Base-by-base conservation (phyloP, 192 early-diverging fungal genomes). In the Geosiphon pyriformis region DNA sequence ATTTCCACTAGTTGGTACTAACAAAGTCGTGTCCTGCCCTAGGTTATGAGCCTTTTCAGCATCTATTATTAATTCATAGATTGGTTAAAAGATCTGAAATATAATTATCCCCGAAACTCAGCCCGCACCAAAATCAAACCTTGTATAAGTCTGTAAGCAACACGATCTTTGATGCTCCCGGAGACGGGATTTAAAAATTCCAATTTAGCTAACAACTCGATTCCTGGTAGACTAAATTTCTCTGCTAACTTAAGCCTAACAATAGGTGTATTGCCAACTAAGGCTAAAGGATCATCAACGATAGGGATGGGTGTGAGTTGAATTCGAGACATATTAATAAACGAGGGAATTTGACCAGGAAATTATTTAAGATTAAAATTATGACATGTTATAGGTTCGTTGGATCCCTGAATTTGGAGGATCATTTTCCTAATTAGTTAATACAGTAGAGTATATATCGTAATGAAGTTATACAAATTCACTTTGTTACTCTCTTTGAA, bases 1-100 rank as follows among this genome's bases (percentile, higher is more conserved):
- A 68, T 90, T 89, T 1, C 89, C 89, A 2, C 82, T 83, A 10
- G 86, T 81, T 8, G 90, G 88, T 20, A 90, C 81, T 27, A 92
- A 72, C 4, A 92, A 75, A 1, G 80, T 76, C 2, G 77, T 74
- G 47, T 74, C 69, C 1, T 52, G 31, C 10, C 63, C 52, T n/a
- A 85, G 73, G 55, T 80, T 53, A 25, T 53, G 22, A 0, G 49
- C 20, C 12, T 51, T 53, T 65, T 65, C 62, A 1, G 25, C 49
- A 35, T 65, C 62, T 65, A 35, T 4, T 23, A 11, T 35, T 25
- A n/a, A 34, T 35, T 18, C 33, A 26, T 26, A 18, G 42, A 27
- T 42, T 57, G 10, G 55, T 51, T 0, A 47, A 70, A 29, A 27
- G 18, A 27, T 20, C 48, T 20, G 2, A 48, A 20, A 30, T 25